Evolutionary conservation across 805 yeast species (phyloP).

Genomic region (Ogataea parapolymorpha): DNA sequence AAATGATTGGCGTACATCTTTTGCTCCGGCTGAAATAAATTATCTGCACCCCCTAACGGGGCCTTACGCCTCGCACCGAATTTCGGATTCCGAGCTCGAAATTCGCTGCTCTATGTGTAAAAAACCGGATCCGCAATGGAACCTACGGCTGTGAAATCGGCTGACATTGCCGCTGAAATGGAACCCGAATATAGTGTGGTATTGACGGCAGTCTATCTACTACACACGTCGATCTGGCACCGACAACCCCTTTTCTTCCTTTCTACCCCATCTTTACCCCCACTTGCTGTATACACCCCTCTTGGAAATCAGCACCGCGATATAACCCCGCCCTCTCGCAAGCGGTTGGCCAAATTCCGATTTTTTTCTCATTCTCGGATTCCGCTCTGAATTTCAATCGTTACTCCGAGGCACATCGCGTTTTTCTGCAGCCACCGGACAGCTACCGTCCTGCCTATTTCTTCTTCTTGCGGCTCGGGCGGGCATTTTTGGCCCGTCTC

Average conservation of each 20-base stretch:
- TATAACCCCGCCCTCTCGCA: background rate
- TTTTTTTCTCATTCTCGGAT: background rate
- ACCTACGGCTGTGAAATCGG: background rate
- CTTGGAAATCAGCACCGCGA: background rate
- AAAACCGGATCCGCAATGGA: background rate
- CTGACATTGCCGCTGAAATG: background rate
- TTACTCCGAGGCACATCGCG: background rate
- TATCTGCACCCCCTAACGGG: slow-evolving; percentile 4
- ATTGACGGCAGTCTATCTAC: background rate
- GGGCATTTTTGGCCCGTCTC: slow-evolving; percentile 78
- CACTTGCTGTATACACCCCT: slow-evolving; percentile 2
- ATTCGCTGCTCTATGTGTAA: background rate
- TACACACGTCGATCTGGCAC: background rate
- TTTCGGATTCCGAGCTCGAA: slow-evolving; percentile 5
- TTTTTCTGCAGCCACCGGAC: background rate
- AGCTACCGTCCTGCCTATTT: slow-evolving; percentile 1
- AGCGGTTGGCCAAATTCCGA: background rate
- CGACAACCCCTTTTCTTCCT: slow-evolving; percentile 2
- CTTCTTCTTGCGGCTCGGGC: slow-evolving; percentile 55
- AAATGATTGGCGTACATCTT: background rate
- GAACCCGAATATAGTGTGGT: background rate
- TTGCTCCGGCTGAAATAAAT: background rate
- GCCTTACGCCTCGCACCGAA: slow-evolving; percentile 5
- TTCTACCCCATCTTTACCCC: slow-evolving; percentile 11
- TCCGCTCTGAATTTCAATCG: background rate